Conservation (phyloP, 2,329 filamentous ascomycete genomes). For the Paramyrothecium sp. region DNA sequence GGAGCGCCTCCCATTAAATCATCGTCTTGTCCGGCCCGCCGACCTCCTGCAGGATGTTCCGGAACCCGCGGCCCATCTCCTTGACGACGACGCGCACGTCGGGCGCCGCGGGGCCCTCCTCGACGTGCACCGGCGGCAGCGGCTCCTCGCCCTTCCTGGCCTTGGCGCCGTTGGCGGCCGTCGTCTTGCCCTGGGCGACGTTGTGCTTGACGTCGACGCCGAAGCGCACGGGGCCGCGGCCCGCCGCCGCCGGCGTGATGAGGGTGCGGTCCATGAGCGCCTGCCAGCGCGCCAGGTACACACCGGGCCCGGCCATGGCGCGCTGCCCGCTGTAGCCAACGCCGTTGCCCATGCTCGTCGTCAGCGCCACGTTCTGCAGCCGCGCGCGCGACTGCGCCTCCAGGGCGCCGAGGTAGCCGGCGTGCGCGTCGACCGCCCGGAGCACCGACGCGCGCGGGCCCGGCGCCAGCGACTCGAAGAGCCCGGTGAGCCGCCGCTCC, state of each 20-base stretch:
- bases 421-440: constrained; percentile 57
- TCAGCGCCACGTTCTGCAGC: constrained; percentile 53
- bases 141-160: constrained; percentile 14
- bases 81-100: constrained; percentile 41
- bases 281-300: constrained; percentile 73
- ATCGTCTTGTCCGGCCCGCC: constrained; percentile 5
- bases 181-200: constrained; percentile 42
- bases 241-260: constrained; percentile 58
- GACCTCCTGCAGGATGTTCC: constrained; percentile 24
- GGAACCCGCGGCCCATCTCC: constrained; percentile 37
- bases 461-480: constrained; percentile 45
- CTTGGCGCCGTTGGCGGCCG: constrained; percentile 26
- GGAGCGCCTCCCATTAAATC: neutral
- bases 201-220: constrained; percentile 51
- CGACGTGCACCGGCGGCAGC: constrained; percentile 25
- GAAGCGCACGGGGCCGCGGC: constrained; percentile 47
- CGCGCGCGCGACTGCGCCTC: constrained; percentile 51
- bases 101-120: constrained; percentile 32
- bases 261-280: constrained; percentile 65
- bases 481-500: constrained; percentile 33
- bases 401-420: constrained; percentile 56
- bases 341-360: neutral
- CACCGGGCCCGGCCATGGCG: constrained; percentile 61
- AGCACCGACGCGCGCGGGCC: constrained; percentile 45
- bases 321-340: constrained; percentile 8